These are phyloP conservation scores for Ballota nigra DNA, from an alignment of 257 asterid genomes.

Conservation along the genomic window DNA sequence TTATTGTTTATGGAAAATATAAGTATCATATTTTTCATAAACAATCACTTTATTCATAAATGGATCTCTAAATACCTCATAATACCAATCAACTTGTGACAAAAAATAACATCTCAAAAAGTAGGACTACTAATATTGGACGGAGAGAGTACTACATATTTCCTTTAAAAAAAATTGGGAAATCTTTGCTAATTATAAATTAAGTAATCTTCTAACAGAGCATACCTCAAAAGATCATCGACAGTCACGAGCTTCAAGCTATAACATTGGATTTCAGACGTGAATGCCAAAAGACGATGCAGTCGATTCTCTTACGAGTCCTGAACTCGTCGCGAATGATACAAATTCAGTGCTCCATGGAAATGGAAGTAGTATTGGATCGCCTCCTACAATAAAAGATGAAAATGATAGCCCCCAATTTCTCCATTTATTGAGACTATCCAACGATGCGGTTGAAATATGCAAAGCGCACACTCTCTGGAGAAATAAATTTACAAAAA, in stretches of 20 bases:
- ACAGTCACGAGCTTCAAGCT: constrained; percentile 52
- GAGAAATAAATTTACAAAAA: not conserved
- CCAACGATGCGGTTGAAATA: not conserved
- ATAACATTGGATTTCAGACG: constrained; percentile 66
- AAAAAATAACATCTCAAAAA: too few relatives aligned
- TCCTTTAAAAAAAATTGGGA: too few relatives aligned
- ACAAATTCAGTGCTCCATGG: constrained; percentile 24
- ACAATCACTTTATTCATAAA: too few relatives aligned
- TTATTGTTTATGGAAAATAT: too few relatives aligned
- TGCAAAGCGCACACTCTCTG: not conserved
- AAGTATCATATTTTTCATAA: too few relatives aligned
- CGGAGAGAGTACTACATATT: too few relatives aligned
- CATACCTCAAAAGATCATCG: constrained; percentile 55
- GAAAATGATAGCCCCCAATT: not conserved
- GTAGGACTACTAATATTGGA: too few relatives aligned
- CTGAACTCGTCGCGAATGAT: not conserved
- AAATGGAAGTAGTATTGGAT: too few relatives aligned
- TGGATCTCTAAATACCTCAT: too few relatives aligned
- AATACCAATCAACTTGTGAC: too few relatives aligned
- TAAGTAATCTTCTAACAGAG: constrained; percentile 35
- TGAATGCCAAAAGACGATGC: constrained; percentile 56
- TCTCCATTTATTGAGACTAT: not conserved
- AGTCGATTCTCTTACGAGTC: constrained; percentile 63
- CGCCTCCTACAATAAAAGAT: not conserved
- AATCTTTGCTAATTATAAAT: too few relatives aligned